A percentile compares a stretch with the other conserved stretches of the same genome.
phyloP scores from a whole-genome alignment of 2,329 filamentous ascomycete genomes.

The Lachnellula cervina region DNA sequence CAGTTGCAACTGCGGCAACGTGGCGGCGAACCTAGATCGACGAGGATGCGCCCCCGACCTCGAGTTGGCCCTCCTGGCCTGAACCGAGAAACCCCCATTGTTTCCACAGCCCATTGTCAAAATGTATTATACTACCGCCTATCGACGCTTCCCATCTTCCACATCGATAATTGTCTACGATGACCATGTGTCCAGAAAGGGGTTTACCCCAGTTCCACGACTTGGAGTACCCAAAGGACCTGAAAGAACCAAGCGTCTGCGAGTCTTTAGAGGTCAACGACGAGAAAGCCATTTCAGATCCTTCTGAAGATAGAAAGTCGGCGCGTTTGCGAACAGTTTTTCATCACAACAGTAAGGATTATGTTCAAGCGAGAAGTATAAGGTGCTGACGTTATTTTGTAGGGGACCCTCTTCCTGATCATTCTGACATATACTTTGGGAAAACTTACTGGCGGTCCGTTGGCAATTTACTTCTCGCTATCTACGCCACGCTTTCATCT shows the following conservation, averaged over 20 bases:
- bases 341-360: conserved; percentile 3
- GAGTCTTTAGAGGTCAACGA: background rate
- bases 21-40: background rate
- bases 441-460: conserved; percentile 9
- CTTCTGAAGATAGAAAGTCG: background rate
- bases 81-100: conserved; percentile 6
- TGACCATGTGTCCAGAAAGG: conserved; percentile 2
- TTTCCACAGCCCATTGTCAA: conserved; percentile 5
- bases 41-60: background rate
- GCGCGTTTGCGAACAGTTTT: background rate
- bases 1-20: background rate
- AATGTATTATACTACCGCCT: conserved; percentile 2
- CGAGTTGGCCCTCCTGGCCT: background rate
- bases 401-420: conserved; percentile 5
- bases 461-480: conserved; percentile 7
- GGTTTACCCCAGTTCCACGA: conserved; percentile 5
- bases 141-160: background rate
- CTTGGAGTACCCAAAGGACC: conserved; percentile 1
- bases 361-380: background rate
- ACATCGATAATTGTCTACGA: conserved; percentile 1
- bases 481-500: conserved; percentile 9
- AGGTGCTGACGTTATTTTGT: background rate
- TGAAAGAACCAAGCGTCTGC: background rate
- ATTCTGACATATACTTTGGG: conserved; percentile 8
- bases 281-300: background rate